phyloP scores from a whole-genome alignment of 345 rosid genomes.

The Brassica incana region DNA sequence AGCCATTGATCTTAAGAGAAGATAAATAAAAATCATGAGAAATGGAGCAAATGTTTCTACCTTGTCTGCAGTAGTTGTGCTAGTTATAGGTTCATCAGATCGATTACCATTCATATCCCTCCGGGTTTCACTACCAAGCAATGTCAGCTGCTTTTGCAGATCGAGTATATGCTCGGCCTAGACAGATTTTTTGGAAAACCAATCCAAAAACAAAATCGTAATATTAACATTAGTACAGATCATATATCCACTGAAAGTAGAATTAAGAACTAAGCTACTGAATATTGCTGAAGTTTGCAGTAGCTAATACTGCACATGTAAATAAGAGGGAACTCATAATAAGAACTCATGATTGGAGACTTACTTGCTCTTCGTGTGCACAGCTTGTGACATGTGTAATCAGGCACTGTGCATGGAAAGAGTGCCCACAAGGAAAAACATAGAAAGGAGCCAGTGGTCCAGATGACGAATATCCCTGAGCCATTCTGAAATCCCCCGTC shows the following conservation, averaged over 20 bases:
- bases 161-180: conserved; percentile 86
- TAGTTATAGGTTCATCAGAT: conserved; percentile 61
- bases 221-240: background rate
- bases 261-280: background rate
- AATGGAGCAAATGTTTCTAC: conserved; percentile 35
- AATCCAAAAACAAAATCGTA: conserved; percentile 18
- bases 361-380: conserved; percentile 37
- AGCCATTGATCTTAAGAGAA: background rate
- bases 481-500: conserved; percentile 67
- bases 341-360: conserved; percentile 7
- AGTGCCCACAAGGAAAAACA: conserved; percentile 94
- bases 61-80: conserved; percentile 75
- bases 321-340: conserved; percentile 11
- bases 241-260: background rate
- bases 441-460: conserved; percentile 94
- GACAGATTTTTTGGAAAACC: conserved; percentile 20
- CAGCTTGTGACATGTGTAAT: conserved; percentile 52
- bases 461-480: conserved; percentile 70
- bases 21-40: background rate
- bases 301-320: background rate
- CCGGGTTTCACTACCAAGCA: conserved; percentile 71
- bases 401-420: conserved; percentile 87
- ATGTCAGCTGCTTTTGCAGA: conserved; percentile 88
- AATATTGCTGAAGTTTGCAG: background rate
- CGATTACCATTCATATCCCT: conserved; percentile 64